phyloP scores from a whole-genome alignment of 371 early-diverging fungal genomes.

The Capillidium rhysosporum region DNA sequence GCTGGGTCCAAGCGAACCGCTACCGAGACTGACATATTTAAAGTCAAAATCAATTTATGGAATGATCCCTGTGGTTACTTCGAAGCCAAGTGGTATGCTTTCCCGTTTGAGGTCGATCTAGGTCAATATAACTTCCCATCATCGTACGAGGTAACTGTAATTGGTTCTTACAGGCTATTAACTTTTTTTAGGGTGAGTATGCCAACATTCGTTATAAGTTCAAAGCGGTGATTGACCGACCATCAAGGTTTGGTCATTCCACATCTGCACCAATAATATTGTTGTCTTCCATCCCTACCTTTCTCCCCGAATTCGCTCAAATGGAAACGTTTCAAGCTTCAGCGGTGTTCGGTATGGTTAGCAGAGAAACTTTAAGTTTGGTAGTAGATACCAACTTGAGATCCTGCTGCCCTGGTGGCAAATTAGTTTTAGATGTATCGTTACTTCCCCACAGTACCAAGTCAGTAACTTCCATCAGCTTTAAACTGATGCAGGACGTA shows the following conservation, averaged over 20 bases:
- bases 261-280: neutral
- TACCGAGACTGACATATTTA: slow-evolving; percentile 3
- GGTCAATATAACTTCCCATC: slow-evolving; percentile 6
- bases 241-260: slow-evolving; percentile 4
- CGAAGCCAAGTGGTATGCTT: slow-evolving; percentile 2
- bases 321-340: neutral
- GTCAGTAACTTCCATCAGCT: neutral
- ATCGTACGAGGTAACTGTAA: neutral
- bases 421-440: slow-evolving; percentile 1
- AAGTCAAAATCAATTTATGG: slow-evolving; percentile 3
- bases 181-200: neutral
- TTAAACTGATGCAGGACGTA: slow-evolving; percentile 2
- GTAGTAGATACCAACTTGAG: slow-evolving; percentile 1
- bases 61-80: slow-evolving; percentile 1
- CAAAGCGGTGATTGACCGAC: slow-evolving; percentile 4
- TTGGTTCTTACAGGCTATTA: neutral
- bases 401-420: slow-evolving; percentile 3
- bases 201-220: slow-evolving; percentile 6
- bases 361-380: neutral
- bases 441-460: neutral
- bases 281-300: slow-evolving; percentile 4
- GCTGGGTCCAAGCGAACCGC: neutral
- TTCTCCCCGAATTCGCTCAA: neutral
- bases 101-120: slow-evolving; percentile 5
- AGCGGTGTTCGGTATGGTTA: neutral